Evolutionary conservation across 441 rosid genomes (phyloP), one percentile per base, ranked within the genome.

Genomic region (Mallotus japonicus): DNA sequence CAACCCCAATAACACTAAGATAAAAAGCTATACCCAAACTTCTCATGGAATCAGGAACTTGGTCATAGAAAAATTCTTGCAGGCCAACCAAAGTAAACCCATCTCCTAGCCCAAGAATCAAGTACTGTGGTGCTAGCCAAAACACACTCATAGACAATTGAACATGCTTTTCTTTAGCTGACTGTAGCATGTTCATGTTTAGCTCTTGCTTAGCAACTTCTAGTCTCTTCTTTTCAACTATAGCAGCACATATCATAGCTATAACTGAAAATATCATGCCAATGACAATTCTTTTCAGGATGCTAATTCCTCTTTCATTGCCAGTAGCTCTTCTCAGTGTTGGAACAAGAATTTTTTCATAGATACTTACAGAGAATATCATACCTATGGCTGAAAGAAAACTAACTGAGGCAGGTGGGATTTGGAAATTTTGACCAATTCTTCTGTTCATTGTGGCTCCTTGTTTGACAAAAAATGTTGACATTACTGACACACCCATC

Each of bases 391-490:
- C 88, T 77, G 82, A 85, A 10, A 90, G 87, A 49, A 88, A 77
- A 40, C 83, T 86, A 60, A 90, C 85, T 8, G 97, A 87, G 17
- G 97, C 94, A 4, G 96, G 81, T n/a, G 97, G 96, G 75, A 92
- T 89, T 46, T 79, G 20, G 58, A 90, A 92, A 75, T 72, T 4
- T 0, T 84, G 83, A 0, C 87, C 87, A 69, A 90, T 87, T 62
- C 83, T 92, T 70, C 86, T 90, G 78, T 90, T 86, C 85, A 92
- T 64, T 53, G 88, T 85, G 78, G 89, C 87, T 10, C 95, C 95
- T 83, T 92, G 97, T 42, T 89, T 83, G 67, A 88, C 88, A 19
- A 87, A 89, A 80, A 90, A 84, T 20, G 87, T 88, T 79, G 81
- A 72, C 86, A 86, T 87, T 77, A 89, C 94, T 68, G 89, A 79